Evolutionary conservation across 225 moss, liverwort and hornwort species (phyloP).

Genomic region (Takakia lepidozioides): DNA sequence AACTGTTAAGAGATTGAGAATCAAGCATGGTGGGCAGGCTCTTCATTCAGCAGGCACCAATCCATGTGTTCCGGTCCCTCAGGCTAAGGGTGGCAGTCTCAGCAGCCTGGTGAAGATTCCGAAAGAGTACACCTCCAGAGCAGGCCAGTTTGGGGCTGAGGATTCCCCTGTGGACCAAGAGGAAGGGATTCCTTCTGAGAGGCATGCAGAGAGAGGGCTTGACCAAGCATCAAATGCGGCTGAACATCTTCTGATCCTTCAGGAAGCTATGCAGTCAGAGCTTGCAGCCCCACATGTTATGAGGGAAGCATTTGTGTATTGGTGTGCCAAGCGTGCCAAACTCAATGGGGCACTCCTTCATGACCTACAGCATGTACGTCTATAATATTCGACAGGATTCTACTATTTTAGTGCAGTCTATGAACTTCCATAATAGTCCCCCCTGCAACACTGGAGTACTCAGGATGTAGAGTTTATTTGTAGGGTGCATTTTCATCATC

Average conservation of each 20-base stretch:
- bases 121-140: too few relatives aligned
- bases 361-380: slow-evolving; percentile 59
- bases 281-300: slow-evolving; percentile 45
- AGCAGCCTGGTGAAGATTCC: too few relatives aligned
- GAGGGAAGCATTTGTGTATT: slow-evolving; percentile 61
- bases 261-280: slow-evolving; percentile 39
- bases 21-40: slow-evolving; percentile 14
- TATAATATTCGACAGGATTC: too few relatives aligned
- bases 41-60: too few relatives aligned
- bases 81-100: too few relatives aligned
- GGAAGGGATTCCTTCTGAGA: slow-evolving; percentile 13
- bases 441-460: too few relatives aligned
- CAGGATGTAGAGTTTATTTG: too few relatives aligned
- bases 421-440: neutral
- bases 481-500: too few relatives aligned
- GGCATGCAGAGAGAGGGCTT: slow-evolving; percentile 17
- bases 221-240: slow-evolving; percentile 27
- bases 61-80: too few relatives aligned
- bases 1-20: slow-evolving; percentile 15
- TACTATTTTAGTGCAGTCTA: neutral
- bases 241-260: slow-evolving; percentile 32
- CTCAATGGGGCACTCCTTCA: slow-evolving; percentile 37
- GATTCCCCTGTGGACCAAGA: slow-evolving; percentile 1
- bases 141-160: too few relatives aligned
- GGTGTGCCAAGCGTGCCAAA: slow-evolving; percentile 57